Conservation (phyloP, 495 filamentous ascomycete species). For the Hypoxylon trugodes region DNA sequence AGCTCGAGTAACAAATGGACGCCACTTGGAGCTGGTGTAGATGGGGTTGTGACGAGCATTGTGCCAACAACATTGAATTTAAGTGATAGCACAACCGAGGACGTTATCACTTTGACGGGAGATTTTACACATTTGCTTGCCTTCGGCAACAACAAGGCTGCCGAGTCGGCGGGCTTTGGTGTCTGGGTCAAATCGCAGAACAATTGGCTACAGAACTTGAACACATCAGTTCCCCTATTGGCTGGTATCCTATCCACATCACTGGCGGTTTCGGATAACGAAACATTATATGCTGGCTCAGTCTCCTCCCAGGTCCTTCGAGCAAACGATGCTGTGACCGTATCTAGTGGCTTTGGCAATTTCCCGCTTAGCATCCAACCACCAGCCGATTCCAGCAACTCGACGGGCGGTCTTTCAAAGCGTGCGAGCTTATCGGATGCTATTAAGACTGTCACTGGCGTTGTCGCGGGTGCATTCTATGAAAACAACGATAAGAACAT, state of each 20-base stretch:
- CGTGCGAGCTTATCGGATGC: conserved; percentile 60
- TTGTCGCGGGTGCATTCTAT: conserved; percentile 81
- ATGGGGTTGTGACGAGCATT: conserved; percentile 77
- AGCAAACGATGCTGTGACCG: conserved; percentile 72
- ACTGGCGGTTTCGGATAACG: conserved; percentile 65
- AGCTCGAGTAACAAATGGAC: conserved; percentile 73
- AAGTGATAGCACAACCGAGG: conserved; percentile 71
- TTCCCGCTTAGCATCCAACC: conserved; percentile 70
- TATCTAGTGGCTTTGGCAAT: conserved; percentile 62
- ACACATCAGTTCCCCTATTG: conserved; percentile 69
- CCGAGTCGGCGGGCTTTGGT: conserved; percentile 76
- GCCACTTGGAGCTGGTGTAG: conserved; percentile 84
- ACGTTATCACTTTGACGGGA: conserved; percentile 80
- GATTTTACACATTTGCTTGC: conserved; percentile 76
- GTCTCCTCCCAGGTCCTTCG: conserved; percentile 74
- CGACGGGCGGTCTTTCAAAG: conserved; percentile 56
- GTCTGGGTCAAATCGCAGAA: conserved; percentile 91
- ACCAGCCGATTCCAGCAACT: conserved; percentile 40
- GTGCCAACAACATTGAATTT: conserved; percentile 84
- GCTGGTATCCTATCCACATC: conserved; percentile 75
- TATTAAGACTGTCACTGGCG: conserved; percentile 61
- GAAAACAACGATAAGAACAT: conserved; percentile 72
- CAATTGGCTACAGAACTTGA: conserved; percentile 88
- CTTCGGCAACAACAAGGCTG: conserved; percentile 67
- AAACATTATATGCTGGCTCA: conserved; percentile 78